These are phyloP conservation scores for Angophora floribunda DNA, from an alignment of 345 rosid species.

Conservation along the genomic window DNA sequence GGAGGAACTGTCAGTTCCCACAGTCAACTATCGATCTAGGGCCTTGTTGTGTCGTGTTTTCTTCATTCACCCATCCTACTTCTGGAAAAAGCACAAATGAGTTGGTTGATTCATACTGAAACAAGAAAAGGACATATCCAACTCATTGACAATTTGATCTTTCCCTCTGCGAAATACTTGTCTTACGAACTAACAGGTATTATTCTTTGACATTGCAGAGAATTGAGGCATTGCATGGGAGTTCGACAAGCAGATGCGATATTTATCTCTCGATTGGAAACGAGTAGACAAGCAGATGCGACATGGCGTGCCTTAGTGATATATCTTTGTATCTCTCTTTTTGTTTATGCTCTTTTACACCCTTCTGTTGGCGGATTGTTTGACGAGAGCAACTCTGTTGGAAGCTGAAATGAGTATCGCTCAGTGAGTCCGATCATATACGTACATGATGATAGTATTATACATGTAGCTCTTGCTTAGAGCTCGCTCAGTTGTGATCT, in stretches of 20 bases:
- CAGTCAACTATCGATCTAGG: neutral
- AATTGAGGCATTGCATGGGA: constrained; percentile 47
- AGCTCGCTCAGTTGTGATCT: neutral
- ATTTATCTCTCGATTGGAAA: neutral
- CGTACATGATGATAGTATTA: neutral
- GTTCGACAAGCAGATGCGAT: constrained; percentile 21
- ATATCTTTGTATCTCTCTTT: neutral
- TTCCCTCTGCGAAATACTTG: neutral
- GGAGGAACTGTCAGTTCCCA: neutral
- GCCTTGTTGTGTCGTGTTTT: neutral
- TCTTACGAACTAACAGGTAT: neutral
- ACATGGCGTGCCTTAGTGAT: neutral
- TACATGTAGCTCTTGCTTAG: neutral
- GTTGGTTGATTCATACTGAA: neutral
- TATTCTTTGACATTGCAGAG: constrained; percentile 21
- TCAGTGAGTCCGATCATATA: too few relatives aligned
- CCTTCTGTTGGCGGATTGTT: neutral
- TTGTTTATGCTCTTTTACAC: neutral
- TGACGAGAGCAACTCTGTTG: neutral
- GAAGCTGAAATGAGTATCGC: neutral
- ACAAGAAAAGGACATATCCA: neutral
- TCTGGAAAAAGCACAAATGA: neutral
- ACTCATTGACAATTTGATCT: neutral
- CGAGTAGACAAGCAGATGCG: neutral
- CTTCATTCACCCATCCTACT: neutral